phyloP scores from a whole-genome alignment of 2,329 filamentous ascomycete genomes.

The Didymosphaeria variabile region DNA sequence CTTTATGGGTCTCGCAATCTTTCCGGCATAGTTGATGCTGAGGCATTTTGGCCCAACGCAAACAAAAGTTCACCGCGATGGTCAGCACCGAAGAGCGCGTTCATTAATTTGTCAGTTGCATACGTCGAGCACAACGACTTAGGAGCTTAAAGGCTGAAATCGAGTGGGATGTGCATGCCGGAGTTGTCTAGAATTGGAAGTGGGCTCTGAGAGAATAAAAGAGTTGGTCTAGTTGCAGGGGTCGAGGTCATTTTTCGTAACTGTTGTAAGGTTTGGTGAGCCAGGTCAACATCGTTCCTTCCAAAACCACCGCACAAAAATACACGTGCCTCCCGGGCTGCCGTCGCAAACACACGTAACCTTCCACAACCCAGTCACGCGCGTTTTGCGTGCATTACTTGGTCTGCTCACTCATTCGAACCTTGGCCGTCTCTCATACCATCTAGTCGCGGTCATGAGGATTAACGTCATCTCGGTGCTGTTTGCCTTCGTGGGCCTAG shows the following conservation, averaged over 20 bases:
- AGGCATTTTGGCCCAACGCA: slow-evolving; percentile 59
- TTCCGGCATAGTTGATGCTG: slow-evolving; percentile 73
- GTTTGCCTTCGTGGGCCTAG: background rate
- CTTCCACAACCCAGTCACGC: too few relatives aligned
- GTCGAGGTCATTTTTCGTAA: too few relatives aligned
- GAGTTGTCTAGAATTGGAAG: background rate
- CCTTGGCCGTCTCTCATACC: background rate
- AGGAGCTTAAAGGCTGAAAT: background rate
- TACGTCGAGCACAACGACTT: background rate
- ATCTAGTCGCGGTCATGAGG: background rate
- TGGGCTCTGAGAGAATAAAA: background rate
- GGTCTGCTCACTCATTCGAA: background rate
- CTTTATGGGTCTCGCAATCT: slow-evolving; percentile 71
- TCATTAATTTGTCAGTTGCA: background rate
- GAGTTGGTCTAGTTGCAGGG: background rate
- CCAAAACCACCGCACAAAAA: too few relatives aligned
- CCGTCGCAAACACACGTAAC: too few relatives aligned
- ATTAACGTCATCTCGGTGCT: background rate
- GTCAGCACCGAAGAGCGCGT: background rate
- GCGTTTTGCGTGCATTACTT: too few relatives aligned
- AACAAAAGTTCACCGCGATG: background rate
- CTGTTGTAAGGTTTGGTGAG: too few relatives aligned
- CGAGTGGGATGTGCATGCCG: background rate
- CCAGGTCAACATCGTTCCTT: background rate
- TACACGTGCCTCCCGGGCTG: too few relatives aligned